These are phyloP conservation scores for Dipteronia dyeriana DNA, from an alignment of 345 rosid species.

Conservation along the genomic window DNA sequence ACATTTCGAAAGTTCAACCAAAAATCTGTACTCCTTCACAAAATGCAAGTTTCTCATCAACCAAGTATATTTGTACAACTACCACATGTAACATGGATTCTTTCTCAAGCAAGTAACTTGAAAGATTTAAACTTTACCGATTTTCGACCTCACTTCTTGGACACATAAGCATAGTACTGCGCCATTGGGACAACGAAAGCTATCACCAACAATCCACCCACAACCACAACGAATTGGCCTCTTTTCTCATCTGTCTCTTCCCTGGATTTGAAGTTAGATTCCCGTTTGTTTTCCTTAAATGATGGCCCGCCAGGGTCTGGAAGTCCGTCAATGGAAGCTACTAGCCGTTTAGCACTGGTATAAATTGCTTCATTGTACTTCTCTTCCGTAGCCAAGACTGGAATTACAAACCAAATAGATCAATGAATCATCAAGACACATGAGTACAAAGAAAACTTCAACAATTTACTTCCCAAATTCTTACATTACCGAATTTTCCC, in stretches of 20 bases:
- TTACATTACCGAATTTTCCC: background rate
- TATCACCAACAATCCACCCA: slow-evolving; percentile 88
- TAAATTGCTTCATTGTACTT: slow-evolving; percentile 90
- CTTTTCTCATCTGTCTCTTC: slow-evolving; percentile 97
- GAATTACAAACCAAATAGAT: slow-evolving; percentile 19
- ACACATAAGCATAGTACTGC: slow-evolving; percentile 90
- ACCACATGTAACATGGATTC: slow-evolving; percentile 19
- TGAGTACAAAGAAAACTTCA: background rate
- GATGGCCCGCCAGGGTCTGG: slow-evolving; percentile 93
- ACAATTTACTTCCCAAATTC: background rate
- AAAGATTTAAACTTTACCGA: slow-evolving; percentile 10
- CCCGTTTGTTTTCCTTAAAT: slow-evolving; percentile 71
- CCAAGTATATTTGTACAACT: slow-evolving; percentile 38
- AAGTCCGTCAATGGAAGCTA: slow-evolving; percentile 90
- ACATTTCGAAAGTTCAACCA: background rate
- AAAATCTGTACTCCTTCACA: slow-evolving; percentile 10
- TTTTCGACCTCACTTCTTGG: slow-evolving; percentile 52
- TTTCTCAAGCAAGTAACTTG: slow-evolving; percentile 16
- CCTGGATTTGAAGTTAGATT: slow-evolving; percentile 82
- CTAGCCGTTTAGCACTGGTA: slow-evolving; percentile 83
- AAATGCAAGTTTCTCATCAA: slow-evolving; percentile 31
- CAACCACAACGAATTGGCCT: slow-evolving; percentile 93
- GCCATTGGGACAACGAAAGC: slow-evolving; percentile 98
- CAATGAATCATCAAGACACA: slow-evolving; percentile 5
- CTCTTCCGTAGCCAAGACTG: slow-evolving; percentile 96